Percentiles rank a stretch among this genome's conserved stretches.
These are phyloP conservation scores for Pistacia vera DNA, from an alignment of 345 rosid species.

Conservation along the genomic window DNA sequence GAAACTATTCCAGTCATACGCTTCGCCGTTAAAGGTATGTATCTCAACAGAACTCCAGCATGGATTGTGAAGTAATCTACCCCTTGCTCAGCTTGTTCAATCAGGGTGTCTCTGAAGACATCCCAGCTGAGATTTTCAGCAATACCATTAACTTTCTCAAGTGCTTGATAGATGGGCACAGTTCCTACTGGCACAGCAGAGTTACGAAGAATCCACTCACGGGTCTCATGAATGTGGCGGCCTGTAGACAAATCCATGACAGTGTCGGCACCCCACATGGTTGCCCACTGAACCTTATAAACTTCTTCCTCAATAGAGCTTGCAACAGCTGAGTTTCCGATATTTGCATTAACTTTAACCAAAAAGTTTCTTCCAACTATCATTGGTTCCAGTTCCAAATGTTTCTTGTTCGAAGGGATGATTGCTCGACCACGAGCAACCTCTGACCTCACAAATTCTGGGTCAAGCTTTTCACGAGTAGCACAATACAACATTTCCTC, in stretches of 20 bases:
- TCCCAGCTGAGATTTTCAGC: constrained; percentile 97
- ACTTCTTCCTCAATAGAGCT: constrained; percentile 99
- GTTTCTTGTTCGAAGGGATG: constrained; percentile 97
- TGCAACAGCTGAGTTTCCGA: constrained; percentile 94
- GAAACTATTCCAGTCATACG: constrained; percentile 99
- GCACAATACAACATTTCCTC: constrained; percentile 97
- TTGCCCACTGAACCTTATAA: constrained; percentile 99
- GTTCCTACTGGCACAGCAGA: constrained; percentile 98
- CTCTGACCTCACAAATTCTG: constrained; percentile 96
- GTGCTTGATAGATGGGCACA: constrained; percentile 97
- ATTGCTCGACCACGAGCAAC: constrained; percentile 97
- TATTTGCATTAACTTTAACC: constrained; percentile 98
- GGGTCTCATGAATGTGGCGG: constrained; percentile 97
- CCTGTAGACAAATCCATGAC: constrained; percentile 99
- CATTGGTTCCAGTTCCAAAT: constrained; percentile 95
- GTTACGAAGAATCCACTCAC: constrained; percentile 93
- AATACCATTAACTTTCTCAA: constrained; percentile 91
- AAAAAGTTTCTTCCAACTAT: constrained; percentile 91
- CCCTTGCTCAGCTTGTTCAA: constrained; percentile 99
- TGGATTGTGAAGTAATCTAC: constrained; percentile 98
- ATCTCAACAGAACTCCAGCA: constrained; percentile 88
- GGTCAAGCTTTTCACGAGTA: constrained; percentile 91
- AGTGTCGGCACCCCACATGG: constrained; percentile 99
- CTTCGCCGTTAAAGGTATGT: constrained; percentile 91
- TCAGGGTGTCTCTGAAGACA: constrained; percentile 83